These are phyloP conservation scores for Reticulascus tulasneorum DNA, from an alignment of 2,329 filamentous ascomycete genomes.

Conservation along the genomic window DNA sequence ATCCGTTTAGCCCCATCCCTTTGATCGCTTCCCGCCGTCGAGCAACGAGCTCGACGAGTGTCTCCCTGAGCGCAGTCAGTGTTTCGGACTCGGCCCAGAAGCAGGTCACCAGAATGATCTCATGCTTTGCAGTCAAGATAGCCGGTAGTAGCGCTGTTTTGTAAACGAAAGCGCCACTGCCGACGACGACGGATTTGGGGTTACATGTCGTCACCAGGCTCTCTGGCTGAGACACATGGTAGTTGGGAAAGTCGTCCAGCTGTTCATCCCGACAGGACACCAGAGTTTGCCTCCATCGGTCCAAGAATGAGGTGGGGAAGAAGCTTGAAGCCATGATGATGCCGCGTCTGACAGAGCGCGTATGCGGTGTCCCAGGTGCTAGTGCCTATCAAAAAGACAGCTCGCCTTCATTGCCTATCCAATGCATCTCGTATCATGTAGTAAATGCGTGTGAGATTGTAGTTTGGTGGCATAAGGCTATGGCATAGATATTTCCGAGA, in stretches of 20 bases:
- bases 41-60: constrained; percentile 56
- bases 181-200: constrained; percentile 47
- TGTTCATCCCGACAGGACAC: constrained; percentile 26
- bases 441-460: no score
- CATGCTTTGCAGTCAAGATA: constrained; percentile 55
- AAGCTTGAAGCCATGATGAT: constrained; percentile 11
- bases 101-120: constrained; percentile 75
- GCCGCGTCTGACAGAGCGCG: no score
- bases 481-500: no score
- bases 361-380: no score
- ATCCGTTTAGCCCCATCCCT: constrained; percentile 17
- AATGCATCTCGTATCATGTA: no score
- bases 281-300: constrained; percentile 27
- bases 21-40: constrained; percentile 32
- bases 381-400: no score
- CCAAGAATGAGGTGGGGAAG: constrained; percentile 34
- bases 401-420: no score
- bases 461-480: no score
- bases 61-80: constrained; percentile 50
- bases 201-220: constrained; percentile 45
- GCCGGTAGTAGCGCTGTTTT: constrained; percentile 54
- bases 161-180: constrained; percentile 56
- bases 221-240: constrained; percentile 38
- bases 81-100: constrained; percentile 72
- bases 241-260: constrained; percentile 42